Percentiles rank a stretch among this genome's conserved stretches.
Conservation (phyloP, 495 filamentous ascomycete genomes). For the Physcia stellaris region DNA sequence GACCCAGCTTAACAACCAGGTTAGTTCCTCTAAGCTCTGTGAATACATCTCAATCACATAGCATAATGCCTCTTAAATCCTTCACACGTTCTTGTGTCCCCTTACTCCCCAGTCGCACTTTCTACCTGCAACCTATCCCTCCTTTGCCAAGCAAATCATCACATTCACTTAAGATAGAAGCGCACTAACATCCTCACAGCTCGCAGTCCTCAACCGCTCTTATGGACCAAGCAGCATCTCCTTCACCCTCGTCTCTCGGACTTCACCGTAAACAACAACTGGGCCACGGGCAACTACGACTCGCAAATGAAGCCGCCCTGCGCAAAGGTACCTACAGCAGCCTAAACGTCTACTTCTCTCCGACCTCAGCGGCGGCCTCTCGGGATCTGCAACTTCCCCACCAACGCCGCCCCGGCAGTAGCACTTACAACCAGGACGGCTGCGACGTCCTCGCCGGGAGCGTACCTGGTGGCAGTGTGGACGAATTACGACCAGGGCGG, state of each 20-base stretch:
- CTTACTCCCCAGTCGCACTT: no score
- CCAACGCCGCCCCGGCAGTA: constrained; percentile 17
- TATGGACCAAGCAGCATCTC: constrained; percentile 30
- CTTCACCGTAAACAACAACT: constrained; percentile 57
- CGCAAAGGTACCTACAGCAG: constrained; percentile 37
- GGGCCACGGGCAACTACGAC: constrained; percentile 49
- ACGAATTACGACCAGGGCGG: constrained; percentile 32
- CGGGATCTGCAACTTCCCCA: constrained; percentile 34
- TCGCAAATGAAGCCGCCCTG: constrained; percentile 48
- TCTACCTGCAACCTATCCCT: no score
- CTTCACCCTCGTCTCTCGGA: constrained; percentile 50
- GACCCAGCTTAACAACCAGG: constrained; percentile 18
- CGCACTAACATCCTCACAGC: constrained; percentile 24
- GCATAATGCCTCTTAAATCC: not conserved
- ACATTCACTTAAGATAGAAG: constrained; percentile 10
- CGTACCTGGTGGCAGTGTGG: constrained; percentile 32
- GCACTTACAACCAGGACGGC: constrained; percentile 31
- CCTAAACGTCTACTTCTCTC: constrained; percentile 38
- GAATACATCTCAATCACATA: not conserved
- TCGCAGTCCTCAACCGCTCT: constrained; percentile 28
- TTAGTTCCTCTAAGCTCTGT: constrained; percentile 3
- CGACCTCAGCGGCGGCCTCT: constrained; percentile 23
- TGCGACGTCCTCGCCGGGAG: constrained; percentile 37
- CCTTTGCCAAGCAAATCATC: constrained; percentile 16
- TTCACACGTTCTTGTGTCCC: not conserved